phyloP scores from a whole-genome alignment of 805 yeast species.

The Cyberlindnera maritima region DNA sequence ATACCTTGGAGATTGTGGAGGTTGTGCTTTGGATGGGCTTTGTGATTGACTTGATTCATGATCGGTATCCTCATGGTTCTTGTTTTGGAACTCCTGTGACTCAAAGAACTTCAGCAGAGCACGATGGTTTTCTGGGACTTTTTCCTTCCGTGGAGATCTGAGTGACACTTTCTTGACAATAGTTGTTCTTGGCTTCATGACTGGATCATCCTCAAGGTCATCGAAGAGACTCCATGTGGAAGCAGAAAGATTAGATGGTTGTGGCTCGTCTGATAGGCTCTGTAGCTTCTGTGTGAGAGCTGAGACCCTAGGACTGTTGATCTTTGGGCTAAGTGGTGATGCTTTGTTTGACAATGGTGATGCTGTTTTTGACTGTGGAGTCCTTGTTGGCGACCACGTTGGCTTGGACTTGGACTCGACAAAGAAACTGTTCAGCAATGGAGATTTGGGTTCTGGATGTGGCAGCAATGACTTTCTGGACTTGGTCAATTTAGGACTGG shows the following conservation, averaged over 20 bases:
- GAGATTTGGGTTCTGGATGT: constrained; percentile 2
- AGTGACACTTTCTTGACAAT: constrained; percentile 7
- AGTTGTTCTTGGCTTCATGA: not conserved
- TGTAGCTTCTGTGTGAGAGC: constrained; percentile 1
- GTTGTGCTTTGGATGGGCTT: not conserved
- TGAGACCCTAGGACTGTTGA: constrained; percentile 2
- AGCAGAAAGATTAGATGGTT: not conserved
- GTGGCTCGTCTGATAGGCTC: not conserved
- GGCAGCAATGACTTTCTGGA: not conserved
- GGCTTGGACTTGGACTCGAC: constrained; percentile 27
- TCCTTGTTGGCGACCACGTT: constrained; percentile 21
- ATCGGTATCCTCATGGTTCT: not conserved
- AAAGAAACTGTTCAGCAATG: constrained; percentile 16
- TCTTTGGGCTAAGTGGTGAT: not conserved
- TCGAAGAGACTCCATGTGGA: constrained; percentile 12
- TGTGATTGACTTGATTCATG: not conserved
- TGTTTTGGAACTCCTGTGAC: not conserved
- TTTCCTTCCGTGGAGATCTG: constrained; percentile 10
- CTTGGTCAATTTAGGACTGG: not conserved
- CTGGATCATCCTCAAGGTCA: constrained; percentile 6
- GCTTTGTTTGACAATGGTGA: not conserved
- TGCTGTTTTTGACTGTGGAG: constrained; percentile 1
- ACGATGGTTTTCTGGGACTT: constrained; percentile 8
- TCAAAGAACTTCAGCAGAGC: constrained; percentile 16
- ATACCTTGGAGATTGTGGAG: not conserved